phyloP scores from a whole-genome alignment of 306 rosid species.

The Begonia peltatifolia region DNA sequence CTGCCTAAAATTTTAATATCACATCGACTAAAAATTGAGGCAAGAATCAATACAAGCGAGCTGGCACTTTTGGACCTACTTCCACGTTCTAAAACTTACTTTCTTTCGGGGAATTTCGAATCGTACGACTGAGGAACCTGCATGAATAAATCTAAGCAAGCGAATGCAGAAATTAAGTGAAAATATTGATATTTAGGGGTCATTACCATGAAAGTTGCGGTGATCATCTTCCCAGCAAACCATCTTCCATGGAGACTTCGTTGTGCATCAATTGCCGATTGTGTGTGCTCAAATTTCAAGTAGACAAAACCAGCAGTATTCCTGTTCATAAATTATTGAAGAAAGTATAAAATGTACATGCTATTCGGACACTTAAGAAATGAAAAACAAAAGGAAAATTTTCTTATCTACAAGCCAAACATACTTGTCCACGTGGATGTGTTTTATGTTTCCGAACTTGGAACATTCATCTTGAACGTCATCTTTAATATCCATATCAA shows the following conservation, averaged over 20 bases:
- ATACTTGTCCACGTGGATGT: slow-evolving; percentile 74
- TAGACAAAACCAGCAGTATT: slow-evolving; percentile 66
- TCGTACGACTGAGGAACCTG: slow-evolving; percentile 62
- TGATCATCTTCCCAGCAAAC: slow-evolving; percentile 99
- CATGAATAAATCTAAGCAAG: background rate
- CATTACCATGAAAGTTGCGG: slow-evolving; percentile 69
- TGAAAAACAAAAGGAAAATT: too few species aligned
- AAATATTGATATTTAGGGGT: background rate
- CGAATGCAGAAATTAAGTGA: slow-evolving; percentile 7
- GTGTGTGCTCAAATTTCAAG: slow-evolving; percentile 46
- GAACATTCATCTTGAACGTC: slow-evolving; percentile 89
- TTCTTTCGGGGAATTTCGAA: slow-evolving; percentile 49
- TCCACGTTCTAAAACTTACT: slow-evolving; percentile 9
- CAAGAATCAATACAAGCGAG: too few species aligned
- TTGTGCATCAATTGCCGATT: slow-evolving; percentile 61
- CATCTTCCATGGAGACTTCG: slow-evolving; percentile 90
- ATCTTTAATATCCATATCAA: slow-evolving; percentile 81
- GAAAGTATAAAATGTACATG: too few species aligned
- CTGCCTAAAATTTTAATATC: too few species aligned
- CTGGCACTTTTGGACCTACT: too few species aligned
- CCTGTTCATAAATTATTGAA: slow-evolving; percentile 27
- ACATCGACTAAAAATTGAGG: too few species aligned
- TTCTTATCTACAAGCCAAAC: slow-evolving; percentile 9
- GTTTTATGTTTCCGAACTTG: slow-evolving; percentile 60
- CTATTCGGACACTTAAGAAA: too few species aligned